Conservation (phyloP, 2,329 filamentous ascomycete genomes). For the Verruconis gallopava region DNA sequence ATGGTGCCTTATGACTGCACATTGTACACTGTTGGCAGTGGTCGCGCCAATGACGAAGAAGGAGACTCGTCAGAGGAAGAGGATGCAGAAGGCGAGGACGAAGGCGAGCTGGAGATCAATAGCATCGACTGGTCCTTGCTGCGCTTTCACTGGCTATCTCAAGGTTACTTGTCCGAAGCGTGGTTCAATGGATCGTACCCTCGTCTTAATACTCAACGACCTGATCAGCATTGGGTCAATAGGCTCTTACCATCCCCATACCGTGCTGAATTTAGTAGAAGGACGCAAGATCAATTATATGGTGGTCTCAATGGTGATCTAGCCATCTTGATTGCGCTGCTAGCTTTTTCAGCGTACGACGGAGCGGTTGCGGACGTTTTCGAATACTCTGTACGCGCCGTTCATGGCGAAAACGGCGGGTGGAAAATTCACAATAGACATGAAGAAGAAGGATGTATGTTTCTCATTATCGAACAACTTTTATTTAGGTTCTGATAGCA, state of each 20-base stretch:
- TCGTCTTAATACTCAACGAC: constrained; percentile 5
- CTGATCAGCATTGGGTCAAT: constrained; percentile 9
- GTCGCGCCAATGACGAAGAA: neutral
- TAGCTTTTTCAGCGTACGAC: constrained; percentile 8
- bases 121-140: constrained; percentile 5
- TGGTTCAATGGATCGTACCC: neutral
- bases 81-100: constrained; percentile 6
- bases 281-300: constrained; percentile 3
- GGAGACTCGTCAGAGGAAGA: constrained; percentile 3
- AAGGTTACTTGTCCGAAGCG: constrained; percentile 6
- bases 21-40: constrained; percentile 5
- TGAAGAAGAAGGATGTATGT: constrained; percentile 8
- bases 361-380: neutral
- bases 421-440: constrained; percentile 5
- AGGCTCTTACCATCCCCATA: constrained; percentile 6
- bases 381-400: neutral
- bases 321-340: constrained; percentile 8
- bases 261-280: constrained; percentile 4
- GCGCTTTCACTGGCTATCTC: constrained; percentile 1
- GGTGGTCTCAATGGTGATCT: constrained; percentile 9
- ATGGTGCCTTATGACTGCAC: constrained; percentile 8
- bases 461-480: neutral
- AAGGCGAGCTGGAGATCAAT: neutral
- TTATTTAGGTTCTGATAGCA: neutral
- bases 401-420: constrained; percentile 4